Evolutionary conservation across 2,329 filamentous ascomycete genomes (phyloP).

Genomic region (Penicillium sp.): DNA sequence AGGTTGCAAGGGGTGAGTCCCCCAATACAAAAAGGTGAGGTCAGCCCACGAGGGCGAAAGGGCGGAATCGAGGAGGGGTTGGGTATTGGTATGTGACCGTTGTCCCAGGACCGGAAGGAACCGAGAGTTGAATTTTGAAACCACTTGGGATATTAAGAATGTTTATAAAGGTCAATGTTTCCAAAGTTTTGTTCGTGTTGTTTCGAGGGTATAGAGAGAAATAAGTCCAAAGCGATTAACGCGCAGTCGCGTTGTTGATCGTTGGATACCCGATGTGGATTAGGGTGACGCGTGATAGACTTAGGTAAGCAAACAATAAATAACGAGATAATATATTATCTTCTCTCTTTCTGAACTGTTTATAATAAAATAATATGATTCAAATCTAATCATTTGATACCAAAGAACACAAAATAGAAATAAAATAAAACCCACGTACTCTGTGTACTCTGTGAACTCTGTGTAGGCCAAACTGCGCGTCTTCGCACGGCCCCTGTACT

Average conservation of each 20-base stretch:
- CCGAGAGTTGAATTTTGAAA: background rate
- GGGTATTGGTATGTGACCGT: background rate
- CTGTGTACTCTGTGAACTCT: too few species aligned
- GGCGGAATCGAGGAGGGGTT: constrained; percentile 13
- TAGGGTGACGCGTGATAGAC: constrained; percentile 13
- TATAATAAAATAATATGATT: too few species aligned
- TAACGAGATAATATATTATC: background rate
- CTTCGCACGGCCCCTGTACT: background rate
- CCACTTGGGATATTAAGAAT: background rate
- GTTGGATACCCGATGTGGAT: constrained; percentile 5
- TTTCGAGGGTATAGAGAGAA: background rate
- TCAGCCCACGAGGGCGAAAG: constrained; percentile 19
- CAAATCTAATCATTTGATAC: too few species aligned
- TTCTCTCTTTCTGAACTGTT: too few species aligned
- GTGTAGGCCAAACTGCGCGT: background rate
- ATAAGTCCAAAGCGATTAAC: constrained; percentile 9
- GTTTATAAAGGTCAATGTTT: background rate
- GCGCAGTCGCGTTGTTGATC: constrained; percentile 15
- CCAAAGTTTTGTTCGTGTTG: background rate
- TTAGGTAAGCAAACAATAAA: constrained; percentile 7
- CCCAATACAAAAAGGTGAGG: constrained; percentile 14
- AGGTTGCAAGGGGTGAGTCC: constrained; percentile 22
- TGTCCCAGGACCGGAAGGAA: background rate
- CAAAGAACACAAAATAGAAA: too few species aligned
- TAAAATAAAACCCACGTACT: too few species aligned